These are phyloP conservation scores for Microcera coccophila DNA, from an alignment of 2,329 filamentous ascomycete species.

Conservation along the genomic window DNA sequence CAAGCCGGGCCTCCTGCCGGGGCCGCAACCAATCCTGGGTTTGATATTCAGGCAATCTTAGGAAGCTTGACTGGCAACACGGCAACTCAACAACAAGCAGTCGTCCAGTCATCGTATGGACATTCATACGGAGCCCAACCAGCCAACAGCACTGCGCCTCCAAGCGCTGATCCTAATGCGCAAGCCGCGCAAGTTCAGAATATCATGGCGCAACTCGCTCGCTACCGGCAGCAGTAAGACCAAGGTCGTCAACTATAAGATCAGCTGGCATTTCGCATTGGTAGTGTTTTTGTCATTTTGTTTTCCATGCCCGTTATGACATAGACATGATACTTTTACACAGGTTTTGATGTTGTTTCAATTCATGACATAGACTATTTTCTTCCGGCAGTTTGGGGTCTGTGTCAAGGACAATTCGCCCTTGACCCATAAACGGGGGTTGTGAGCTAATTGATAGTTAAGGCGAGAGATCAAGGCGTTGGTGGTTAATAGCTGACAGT, in stretches of 20 bases:
- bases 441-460: too few relatives aligned
- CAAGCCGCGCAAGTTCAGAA: conserved; percentile 58
- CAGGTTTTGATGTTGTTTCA: too few relatives aligned
- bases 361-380: too few relatives aligned
- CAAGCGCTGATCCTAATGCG: conserved; percentile 20
- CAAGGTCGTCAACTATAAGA: conserved; percentile 2
- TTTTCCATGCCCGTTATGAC: too few relatives aligned
- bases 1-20: conserved; percentile 19
- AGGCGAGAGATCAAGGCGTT: too few relatives aligned
- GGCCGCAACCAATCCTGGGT: conserved; percentile 28
- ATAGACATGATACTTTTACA: too few relatives aligned
- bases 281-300: too few relatives aligned
- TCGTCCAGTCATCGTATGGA: conserved; percentile 27
- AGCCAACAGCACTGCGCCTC: conserved; percentile 25
- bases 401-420: too few relatives aligned
- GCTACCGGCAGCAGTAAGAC: conserved; percentile 52
- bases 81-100: conserved; percentile 19
- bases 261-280: too few relatives aligned
- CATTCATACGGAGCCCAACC: conserved; percentile 30
- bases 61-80: conserved; percentile 35
- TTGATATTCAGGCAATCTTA: conserved; percentile 47
- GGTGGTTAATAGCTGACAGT: too few relatives aligned
- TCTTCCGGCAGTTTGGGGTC: too few relatives aligned
- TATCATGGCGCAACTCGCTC: conserved; percentile 69
- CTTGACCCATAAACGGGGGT: too few relatives aligned